Evolutionary conservation across 441 rosid genomes (phyloP), one percentile per base, ranked within the genome.

Genomic region (Populus hybrid): DNA sequence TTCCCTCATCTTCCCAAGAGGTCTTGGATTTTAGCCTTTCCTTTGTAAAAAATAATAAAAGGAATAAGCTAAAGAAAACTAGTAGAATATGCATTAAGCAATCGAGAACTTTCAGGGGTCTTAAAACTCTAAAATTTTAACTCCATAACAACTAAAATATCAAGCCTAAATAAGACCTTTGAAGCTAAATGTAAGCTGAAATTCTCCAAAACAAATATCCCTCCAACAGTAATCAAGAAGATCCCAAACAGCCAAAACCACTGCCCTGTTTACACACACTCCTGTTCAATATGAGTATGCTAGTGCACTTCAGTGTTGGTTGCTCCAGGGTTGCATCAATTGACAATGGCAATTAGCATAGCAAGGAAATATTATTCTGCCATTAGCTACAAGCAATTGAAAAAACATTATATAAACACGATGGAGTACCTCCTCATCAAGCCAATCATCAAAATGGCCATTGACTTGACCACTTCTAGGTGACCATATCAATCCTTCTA

Each of bases 401-500:
- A 10, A 61, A 61, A 61, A 61, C 14, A 61, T 23, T 23, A 61
- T 61, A 6, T 7, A 40, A 29, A 4, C 7, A 23, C 28, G 9
- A 45, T 38, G 68, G 26, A 35, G 68, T 87, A 94, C 98, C 87
- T 92, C 97, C 81, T 92, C 97, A 35, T 77, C 84, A 36, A 83
- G 78, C 94, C 97, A 91, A 80, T 87, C 88, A 64, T 84, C 90
- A 74, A 80, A 70, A 74, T 79, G 83, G 73, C 83, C 83, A 80
- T 86, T 84, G 90, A 88, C 89, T 74, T 87, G 91, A 40, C 87
- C 80, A 64, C 77, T 74, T 83, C 81, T 94, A 2, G 97, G 94
- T 69, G 95, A 89, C 94, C 93, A 94, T 81, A 94, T 90, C 56
- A 91, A 81, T 75, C 97, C 97, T 90, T 94, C 97, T 71, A 94